phyloP scores from a whole-genome alignment of 495 filamentous ascomycete genomes.

The Aspergillus olivimuriae region DNA sequence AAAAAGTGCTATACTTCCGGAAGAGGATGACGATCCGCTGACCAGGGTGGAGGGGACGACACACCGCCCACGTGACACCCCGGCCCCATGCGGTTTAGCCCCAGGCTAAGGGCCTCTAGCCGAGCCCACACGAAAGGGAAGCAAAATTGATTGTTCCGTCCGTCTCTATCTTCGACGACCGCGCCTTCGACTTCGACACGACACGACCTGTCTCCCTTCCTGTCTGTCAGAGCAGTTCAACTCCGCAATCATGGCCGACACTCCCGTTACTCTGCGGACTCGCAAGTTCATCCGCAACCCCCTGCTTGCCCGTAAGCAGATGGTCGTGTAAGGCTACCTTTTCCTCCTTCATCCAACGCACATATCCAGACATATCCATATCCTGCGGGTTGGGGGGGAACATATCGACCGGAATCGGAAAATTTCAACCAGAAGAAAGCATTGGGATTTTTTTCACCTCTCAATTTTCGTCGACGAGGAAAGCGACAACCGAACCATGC shows the following conservation, averaged over 20 bases:
- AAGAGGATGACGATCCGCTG: too few relatives aligned
- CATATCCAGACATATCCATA: too few relatives aligned
- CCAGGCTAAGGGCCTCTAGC: conserved; percentile 31
- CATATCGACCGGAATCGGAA: background rate
- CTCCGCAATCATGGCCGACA: conserved; percentile 76
- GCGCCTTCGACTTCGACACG: conserved; percentile 21
- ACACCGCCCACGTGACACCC: too few relatives aligned
- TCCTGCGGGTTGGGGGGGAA: background rate
- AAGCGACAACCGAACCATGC: too few relatives aligned
- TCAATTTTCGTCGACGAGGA: background rate
- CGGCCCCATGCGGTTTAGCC: conserved; percentile 13
- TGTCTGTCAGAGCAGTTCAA: conserved; percentile 27
- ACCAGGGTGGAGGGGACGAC: too few relatives aligned
- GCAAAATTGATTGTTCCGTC: conserved; percentile 1
- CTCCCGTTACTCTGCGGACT: conserved; percentile 92
- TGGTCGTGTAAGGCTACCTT: conserved; percentile 86
- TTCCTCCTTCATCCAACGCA: conserved; percentile 1
- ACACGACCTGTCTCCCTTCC: conserved; percentile 15
- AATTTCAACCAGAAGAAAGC: background rate
- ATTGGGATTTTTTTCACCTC: background rate
- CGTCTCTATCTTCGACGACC: conserved; percentile 12
- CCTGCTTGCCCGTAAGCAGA: conserved; percentile 97
- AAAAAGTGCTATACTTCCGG: too few relatives aligned
- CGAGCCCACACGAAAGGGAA: conserved; percentile 31
- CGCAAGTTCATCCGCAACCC: conserved; percentile 99